A percentile compares a stretch with the other conserved stretches of the same genome.
Evolutionary conservation across 805 yeast species (phyloP).

Genomic region (Lachancea quebecensis): DNA sequence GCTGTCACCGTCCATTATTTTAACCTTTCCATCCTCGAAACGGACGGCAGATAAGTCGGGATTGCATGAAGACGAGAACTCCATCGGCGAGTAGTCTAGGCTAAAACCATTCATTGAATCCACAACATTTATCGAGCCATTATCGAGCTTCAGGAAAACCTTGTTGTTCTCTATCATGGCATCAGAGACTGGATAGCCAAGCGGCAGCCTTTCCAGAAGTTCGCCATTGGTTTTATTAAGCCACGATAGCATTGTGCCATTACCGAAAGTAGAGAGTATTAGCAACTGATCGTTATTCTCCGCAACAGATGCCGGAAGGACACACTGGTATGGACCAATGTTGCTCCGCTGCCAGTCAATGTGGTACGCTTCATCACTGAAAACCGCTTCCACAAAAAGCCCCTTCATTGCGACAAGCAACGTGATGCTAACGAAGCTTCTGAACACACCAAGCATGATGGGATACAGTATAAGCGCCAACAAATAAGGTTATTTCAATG

Average conservation of each 20-base stretch:
- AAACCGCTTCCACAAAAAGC: constrained; percentile 27
- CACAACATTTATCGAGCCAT: constrained; percentile 2
- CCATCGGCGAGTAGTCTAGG: constrained; percentile 2
- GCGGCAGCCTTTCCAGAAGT: constrained; percentile 28
- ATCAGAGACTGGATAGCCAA: constrained; percentile 11
- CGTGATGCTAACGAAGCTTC: neutral
- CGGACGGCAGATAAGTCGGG: constrained; percentile 11
- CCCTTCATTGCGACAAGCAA: neutral
- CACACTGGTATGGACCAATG: constrained; percentile 36
- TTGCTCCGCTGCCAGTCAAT: constrained; percentile 49
- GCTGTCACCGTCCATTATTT: constrained; percentile 18
- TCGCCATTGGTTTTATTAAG: constrained; percentile 32
- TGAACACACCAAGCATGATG: neutral
- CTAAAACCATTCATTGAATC: constrained; percentile 20
- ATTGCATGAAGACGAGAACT: constrained; percentile 15
- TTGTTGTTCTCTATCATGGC: constrained; percentile 10
- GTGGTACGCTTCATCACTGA: constrained; percentile 46
- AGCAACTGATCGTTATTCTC: constrained; percentile 15
- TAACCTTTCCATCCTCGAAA: constrained; percentile 8
- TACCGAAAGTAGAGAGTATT: constrained; percentile 23
- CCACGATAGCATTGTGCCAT: constrained; percentile 29
- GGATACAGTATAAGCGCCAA: too few species aligned
- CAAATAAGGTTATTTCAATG: too few species aligned
- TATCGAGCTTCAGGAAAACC: constrained; percentile 10
- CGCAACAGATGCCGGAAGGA: constrained; percentile 9